Conservation (phyloP, 352 stramenopile genomes). For the Phytophthora pini region DNA sequence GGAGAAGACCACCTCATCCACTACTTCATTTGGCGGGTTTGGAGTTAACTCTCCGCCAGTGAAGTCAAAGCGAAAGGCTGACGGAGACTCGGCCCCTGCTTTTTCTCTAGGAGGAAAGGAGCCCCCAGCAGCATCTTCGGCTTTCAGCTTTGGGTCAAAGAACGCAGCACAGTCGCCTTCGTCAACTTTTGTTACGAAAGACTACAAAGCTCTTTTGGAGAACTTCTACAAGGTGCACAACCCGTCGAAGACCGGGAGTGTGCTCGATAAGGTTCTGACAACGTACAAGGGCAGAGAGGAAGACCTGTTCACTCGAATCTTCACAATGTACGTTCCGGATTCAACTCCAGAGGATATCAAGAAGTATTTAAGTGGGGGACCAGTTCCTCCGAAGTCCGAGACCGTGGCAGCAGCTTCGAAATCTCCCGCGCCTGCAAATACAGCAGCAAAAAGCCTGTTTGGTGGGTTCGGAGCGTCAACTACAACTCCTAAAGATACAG, state of each 20-base stretch:
- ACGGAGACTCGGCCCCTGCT: conserved; percentile 13
- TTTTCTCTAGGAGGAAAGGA: conserved; percentile 45
- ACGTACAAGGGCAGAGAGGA: conserved; percentile 68
- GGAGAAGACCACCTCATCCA: conserved; percentile 6
- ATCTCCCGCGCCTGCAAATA: conserved; percentile 19
- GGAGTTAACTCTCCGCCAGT: conserved; percentile 31
- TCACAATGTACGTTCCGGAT: conserved; percentile 63
- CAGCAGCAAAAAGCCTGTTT: conserved; percentile 29
- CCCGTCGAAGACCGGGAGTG: conserved; percentile 44
- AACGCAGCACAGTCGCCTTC: conserved; percentile 13
- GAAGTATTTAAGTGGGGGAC: conserved; percentile 64
- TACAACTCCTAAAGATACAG: conserved; percentile 24
- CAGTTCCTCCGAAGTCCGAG: conserved; percentile 52
- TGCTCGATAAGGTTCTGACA: conserved; percentile 57
- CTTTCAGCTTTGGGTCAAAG: conserved; percentile 38
- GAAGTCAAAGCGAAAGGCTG: conserved; percentile 26
- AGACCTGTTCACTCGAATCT: conserved; percentile 64
- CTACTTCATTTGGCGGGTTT: conserved; percentile 21
- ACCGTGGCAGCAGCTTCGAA: conserved; percentile 14
- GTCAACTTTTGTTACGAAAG: conserved; percentile 17
- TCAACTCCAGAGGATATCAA: conserved; percentile 66
- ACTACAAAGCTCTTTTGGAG: conserved; percentile 60
- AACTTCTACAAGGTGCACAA: conserved; percentile 80
- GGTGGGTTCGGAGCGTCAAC: conserved; percentile 24
- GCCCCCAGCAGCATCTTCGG: conserved; percentile 15